These are phyloP conservation scores for Cladosporium sp. DNA, from an alignment of 2,329 filamentous ascomycete species.

Conservation along the genomic window DNA sequence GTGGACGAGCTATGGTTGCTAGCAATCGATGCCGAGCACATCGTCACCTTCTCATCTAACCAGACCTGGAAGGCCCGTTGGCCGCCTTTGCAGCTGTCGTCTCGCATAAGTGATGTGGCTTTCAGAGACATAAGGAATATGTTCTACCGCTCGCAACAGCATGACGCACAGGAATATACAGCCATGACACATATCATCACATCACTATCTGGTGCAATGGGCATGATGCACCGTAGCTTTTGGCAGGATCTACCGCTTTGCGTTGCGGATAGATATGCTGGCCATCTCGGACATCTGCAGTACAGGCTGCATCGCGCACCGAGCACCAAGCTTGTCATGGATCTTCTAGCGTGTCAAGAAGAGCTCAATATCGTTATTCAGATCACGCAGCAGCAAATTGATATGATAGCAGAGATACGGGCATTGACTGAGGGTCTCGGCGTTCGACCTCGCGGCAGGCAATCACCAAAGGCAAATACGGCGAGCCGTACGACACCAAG, in stretches of 20 bases:
- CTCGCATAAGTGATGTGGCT: constrained; percentile 44
- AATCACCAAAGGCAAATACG: neutral
- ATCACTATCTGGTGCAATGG: constrained; percentile 44
- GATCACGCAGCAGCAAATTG: constrained; percentile 46
- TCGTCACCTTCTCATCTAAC: constrained; percentile 48
- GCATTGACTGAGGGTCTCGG: constrained; percentile 23
- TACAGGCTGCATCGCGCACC: constrained; percentile 46
- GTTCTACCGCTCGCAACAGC: constrained; percentile 36
- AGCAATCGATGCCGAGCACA: constrained; percentile 43
- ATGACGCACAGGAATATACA: constrained; percentile 41
- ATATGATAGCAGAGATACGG: constrained; percentile 39
- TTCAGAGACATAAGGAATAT: constrained; percentile 46
- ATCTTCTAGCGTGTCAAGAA: constrained; percentile 48
- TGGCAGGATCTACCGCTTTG: constrained; percentile 47
- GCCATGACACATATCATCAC: constrained; percentile 42
- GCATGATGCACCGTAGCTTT: constrained; percentile 48
- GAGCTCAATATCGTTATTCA: constrained; percentile 50
- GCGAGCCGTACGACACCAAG: neutral
- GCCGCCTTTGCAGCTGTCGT: constrained; percentile 45
- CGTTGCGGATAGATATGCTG: constrained; percentile 46
- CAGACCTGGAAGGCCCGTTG: constrained; percentile 49
- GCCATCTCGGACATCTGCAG: constrained; percentile 46
- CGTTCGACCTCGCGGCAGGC: neutral
- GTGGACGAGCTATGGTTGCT: constrained; percentile 49
- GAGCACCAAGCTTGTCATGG: constrained; percentile 48